phyloP scores from a whole-genome alignment of 1,284 basidiomycete species.

The Ustilago cynodontis region DNA sequence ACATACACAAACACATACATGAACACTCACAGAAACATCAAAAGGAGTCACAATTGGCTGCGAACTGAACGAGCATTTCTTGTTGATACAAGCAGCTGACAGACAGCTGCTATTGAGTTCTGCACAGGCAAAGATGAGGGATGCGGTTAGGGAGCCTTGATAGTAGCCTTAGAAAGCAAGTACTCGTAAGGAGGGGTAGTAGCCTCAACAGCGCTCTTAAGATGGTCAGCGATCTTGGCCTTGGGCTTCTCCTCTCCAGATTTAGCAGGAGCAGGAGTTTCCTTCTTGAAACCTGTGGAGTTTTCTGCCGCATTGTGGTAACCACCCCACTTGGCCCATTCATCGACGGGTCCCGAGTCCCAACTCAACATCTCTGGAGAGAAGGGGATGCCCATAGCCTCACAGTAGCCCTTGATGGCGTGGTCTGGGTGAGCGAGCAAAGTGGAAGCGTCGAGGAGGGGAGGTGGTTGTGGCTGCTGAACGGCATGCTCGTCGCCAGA shows the following conservation, averaged over 20 bases:
- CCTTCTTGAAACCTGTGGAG: conserved; percentile 62
- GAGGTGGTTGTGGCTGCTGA: conserved; percentile 57
- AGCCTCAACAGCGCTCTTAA: conserved; percentile 46
- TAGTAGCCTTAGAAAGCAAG: conserved; percentile 43
- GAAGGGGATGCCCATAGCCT: conserved; percentile 63
- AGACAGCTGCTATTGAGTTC: not conserved
- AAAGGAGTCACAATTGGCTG: not conserved
- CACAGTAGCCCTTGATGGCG: conserved; percentile 58
- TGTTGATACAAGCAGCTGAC: conserved; percentile 1
- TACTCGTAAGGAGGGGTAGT: conserved; percentile 49
- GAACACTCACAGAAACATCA: not conserved
- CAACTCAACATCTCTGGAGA: conserved; percentile 60
- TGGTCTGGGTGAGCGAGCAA: conserved; percentile 59
- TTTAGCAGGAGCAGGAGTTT: conserved; percentile 22
- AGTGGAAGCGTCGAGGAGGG: conserved; percentile 59
- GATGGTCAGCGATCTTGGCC: conserved; percentile 51
- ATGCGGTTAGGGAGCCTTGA: conserved; percentile 23
- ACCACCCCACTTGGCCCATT: conserved; percentile 65
- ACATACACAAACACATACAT: not conserved
- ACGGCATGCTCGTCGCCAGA: conserved; percentile 31
- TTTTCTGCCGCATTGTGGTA: conserved; percentile 66
- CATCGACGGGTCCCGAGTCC: conserved; percentile 62
- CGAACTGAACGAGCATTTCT: not conserved
- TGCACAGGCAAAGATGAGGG: not conserved
- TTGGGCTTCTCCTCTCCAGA: conserved; percentile 35